Conservation (phyloP, 257 asterid species). For the Fraxinus quadrangulata region DNA sequence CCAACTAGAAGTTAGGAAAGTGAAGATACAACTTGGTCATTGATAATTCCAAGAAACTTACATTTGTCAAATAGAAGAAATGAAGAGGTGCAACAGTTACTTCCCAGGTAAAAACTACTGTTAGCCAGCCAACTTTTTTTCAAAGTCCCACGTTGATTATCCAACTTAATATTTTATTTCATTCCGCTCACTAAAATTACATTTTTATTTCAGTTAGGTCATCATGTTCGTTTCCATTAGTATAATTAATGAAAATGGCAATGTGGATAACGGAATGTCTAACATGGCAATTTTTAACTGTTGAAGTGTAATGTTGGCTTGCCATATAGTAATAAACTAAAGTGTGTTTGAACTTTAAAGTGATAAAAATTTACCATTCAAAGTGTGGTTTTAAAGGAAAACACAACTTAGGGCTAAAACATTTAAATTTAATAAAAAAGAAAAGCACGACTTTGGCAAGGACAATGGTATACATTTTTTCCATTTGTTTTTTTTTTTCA, state of each 20-base stretch:
- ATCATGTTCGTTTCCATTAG: neutral
- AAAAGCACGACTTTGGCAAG: neutral
- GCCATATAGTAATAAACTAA: too few species aligned
- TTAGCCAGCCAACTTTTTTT: neutral
- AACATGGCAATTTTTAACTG: too few species aligned
- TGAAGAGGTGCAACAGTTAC: neutral
- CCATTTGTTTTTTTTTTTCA: too few species aligned
- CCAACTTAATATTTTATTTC: neutral
- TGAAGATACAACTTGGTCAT: neutral
- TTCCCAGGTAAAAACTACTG: neutral
- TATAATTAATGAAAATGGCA: too few species aligned
- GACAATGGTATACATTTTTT: neutral
- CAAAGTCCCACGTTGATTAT: neutral
- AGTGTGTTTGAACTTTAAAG: neutral
- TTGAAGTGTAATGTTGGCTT: too few species aligned
- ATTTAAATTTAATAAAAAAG: too few species aligned
- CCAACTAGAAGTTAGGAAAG: conserved; percentile 20
- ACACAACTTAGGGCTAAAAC: neutral
- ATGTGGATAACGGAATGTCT: too few species aligned
- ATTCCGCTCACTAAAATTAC: neutral
- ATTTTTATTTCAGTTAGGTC: neutral
- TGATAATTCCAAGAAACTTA: conserved; percentile 5
- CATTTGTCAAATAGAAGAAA: neutral
- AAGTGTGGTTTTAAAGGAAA: neutral
- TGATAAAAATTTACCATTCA: too few species aligned